Base-by-base conservation (phyloP, 306 rosid genomes). In the Cercis canadensis region DNA sequence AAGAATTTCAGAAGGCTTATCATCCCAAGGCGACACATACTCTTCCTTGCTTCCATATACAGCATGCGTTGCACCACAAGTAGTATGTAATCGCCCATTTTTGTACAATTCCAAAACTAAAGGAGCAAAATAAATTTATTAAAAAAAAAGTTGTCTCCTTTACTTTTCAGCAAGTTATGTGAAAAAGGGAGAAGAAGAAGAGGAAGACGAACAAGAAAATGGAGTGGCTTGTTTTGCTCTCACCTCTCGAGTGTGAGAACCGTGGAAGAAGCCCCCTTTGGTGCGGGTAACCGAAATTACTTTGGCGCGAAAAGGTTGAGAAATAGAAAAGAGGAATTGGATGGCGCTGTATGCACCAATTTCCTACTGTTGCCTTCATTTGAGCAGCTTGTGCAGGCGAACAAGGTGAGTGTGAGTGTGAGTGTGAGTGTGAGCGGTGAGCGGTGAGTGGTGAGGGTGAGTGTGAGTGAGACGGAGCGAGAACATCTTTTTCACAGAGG, bases 1-100 rank as follows among this genome's bases (percentile, higher is more conserved):
- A 83, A 87, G 88, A 5, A 78, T 69, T 73, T 85, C 86, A 69
- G 81, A 88, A 14, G 98, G 92, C 14, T 85, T 79, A 76, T 88
- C 92, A 47, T 90, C 91, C 96, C 92, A 92, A 21, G 80, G 45
- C 10, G 86, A 84, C n/a, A 56, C 79, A 60, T 69, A 41, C 11
- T 60, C 81, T 24, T 72, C 40, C 65, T 61, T 75, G 39, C 80
- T 77, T 63, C 82, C 75, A 57, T 75, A 62, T 45, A 63, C 10
- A 59, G 85, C 83, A 9, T 52, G 36, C 16, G 53, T 39, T 56
- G 64, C 62, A 46, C 70, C 61, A 34, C 47, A 36, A 19, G 71
- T 36, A 17, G 82, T 60, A 0, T 16, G 79, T 10, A 46, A 52
- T 69, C 56, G 21, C 64, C 72, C 57, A 65, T 47, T 64, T 41